Evolutionary conservation across 2,329 filamentous ascomycete genomes (phyloP).

Genomic region (Cladosporium phlei): DNA sequence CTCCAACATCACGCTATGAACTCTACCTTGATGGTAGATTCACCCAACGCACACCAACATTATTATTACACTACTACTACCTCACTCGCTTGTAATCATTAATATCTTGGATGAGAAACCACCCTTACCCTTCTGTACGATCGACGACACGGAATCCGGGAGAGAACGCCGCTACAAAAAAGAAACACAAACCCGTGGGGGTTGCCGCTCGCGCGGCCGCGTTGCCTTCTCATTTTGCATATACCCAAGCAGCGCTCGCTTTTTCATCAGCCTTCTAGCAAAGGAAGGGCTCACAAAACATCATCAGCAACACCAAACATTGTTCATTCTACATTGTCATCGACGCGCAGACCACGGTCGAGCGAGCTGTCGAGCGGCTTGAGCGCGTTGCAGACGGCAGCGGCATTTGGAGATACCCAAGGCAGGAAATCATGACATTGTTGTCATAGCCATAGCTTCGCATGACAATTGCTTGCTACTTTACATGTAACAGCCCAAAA

Average conservation of each 20-base stretch:
- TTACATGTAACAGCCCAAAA: no score
- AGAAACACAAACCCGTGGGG: no score
- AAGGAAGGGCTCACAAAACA: background rate
- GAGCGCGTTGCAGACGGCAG: slow-evolving; percentile 4
- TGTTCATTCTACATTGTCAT: background rate
- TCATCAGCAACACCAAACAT: background rate
- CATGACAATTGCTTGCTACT: no score
- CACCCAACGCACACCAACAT: background rate
- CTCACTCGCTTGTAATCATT: slow-evolving; percentile 14
- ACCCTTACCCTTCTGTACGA: slow-evolving; percentile 13
- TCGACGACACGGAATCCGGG: no score
- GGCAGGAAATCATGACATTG: background rate
- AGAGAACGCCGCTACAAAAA: no score
- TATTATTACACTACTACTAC: slow-evolving; percentile 4
- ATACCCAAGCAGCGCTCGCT: slow-evolving; percentile 17
- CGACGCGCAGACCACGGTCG: background rate
- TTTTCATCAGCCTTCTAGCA: background rate
- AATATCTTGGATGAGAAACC: slow-evolving; percentile 12
- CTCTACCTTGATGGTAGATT: slow-evolving; percentile 4
- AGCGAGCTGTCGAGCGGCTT: background rate
- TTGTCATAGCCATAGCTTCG: background rate
- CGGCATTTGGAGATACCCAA: slow-evolving; percentile 12
- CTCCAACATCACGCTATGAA: slow-evolving; percentile 31
- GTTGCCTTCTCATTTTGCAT: slow-evolving; percentile 17
- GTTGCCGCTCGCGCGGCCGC: no score